Conservation (phyloP, 2,329 filamentous ascomycete species). For the Aureobasidium sp. region DNA sequence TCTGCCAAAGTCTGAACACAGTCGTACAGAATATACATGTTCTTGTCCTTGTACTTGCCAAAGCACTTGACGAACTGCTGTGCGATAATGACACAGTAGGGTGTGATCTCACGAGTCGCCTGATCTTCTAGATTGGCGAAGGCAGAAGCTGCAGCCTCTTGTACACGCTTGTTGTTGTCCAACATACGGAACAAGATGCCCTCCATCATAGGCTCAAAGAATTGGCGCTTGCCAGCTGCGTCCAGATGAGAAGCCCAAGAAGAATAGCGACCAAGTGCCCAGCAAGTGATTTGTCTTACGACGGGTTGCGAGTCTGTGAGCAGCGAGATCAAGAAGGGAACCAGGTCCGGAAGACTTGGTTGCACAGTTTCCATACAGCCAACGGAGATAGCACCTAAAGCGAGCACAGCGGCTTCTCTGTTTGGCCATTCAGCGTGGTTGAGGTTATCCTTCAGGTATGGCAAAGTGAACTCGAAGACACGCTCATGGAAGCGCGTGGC, state of each 20-base stretch:
- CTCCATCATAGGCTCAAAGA: conserved; percentile 95
- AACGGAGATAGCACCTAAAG: conserved; percentile 88
- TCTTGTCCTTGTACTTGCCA: conserved; percentile 91
- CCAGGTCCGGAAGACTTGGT: conserved; percentile 82
- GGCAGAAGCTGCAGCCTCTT: conserved; percentile 90
- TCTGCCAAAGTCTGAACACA: conserved; percentile 96
- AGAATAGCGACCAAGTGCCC: conserved; percentile 91
- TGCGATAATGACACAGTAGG: conserved; percentile 84
- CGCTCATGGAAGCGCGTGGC: conserved; percentile 80
- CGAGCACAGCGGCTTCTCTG: conserved; percentile 87
- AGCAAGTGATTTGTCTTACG: conserved; percentile 94
- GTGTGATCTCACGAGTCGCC: conserved; percentile 69
- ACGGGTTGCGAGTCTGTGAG: conserved; percentile 81
- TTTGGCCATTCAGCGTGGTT: conserved; percentile 85
- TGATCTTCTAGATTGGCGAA: conserved; percentile 96
- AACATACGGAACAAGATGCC: conserved; percentile 92
- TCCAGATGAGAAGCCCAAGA: conserved; percentile 77
- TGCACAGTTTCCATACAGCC: conserved; percentile 86
- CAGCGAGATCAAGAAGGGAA: conserved; percentile 82
- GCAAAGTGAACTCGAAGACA: conserved; percentile 86
- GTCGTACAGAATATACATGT: conserved; percentile 98
- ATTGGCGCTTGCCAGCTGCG: conserved; percentile 62
- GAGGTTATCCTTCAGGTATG: conserved; percentile 85
- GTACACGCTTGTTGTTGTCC: conserved; percentile 94
- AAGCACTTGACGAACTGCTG: conserved; percentile 91